phyloP scores from a whole-genome alignment of 441 rosid species.

The Mallotus repandus region DNA sequence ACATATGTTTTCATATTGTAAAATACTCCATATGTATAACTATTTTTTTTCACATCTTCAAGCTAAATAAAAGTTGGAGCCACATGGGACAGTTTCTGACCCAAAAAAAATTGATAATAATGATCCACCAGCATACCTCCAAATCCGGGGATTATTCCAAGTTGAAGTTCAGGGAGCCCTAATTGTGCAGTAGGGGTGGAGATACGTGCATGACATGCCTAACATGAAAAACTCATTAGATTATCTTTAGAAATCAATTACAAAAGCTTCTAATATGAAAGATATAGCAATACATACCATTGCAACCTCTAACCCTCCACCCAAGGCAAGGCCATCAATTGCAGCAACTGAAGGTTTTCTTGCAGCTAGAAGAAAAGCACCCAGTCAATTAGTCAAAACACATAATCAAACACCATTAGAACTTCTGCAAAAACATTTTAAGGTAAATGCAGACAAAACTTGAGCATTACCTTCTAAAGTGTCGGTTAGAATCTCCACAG shows the following conservation, averaged over 20 bases:
- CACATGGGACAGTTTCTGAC: background rate
- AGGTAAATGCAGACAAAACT: constrained; percentile 10
- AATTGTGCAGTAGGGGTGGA: constrained; percentile 79
- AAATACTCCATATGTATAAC: background rate
- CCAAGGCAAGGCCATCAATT: constrained; percentile 93
- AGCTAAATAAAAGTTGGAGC: background rate
- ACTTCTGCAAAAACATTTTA: constrained; percentile 3
- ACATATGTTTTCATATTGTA: background rate
- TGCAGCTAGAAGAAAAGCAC: constrained; percentile 52
- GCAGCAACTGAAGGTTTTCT: constrained; percentile 98
- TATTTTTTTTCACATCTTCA: constrained; percentile 1
- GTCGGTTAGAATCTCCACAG: constrained; percentile 64
- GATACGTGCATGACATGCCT: constrained; percentile 95
- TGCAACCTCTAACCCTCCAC: constrained; percentile 95
- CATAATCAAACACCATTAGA: background rate
- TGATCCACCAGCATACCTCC: constrained; percentile 50
- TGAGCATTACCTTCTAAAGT: constrained; percentile 64
- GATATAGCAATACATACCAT: constrained; percentile 50
- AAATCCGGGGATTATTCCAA: constrained; percentile 95
- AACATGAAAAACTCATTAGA: constrained; percentile 20
- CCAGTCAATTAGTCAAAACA: constrained; percentile 23
- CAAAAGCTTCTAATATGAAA: constrained; percentile 3
- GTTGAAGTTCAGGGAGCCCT: constrained; percentile 95
- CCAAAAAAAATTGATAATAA: background rate
- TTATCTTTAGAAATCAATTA: constrained; percentile 8